Conservation (phyloP, 768 basidiomycete species). For the Rhodotorula kratochvilovae region DNA sequence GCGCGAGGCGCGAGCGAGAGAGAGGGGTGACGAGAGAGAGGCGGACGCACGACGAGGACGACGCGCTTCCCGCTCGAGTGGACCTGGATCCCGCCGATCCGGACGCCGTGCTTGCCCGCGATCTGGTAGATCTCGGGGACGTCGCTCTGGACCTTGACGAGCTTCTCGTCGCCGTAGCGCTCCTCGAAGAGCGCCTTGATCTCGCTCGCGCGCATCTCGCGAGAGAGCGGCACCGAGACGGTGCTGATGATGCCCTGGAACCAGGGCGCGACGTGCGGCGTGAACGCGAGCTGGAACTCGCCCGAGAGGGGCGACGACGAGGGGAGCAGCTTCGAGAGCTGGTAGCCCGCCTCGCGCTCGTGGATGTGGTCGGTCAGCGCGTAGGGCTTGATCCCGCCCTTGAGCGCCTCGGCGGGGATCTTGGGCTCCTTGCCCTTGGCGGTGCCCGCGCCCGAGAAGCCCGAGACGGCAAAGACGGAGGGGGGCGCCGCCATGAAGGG, state of each 20-base stretch:
- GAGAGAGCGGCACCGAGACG: slow-evolving; percentile 70
- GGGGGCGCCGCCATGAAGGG: slow-evolving; percentile 61
- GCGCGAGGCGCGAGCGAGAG: not conserved
- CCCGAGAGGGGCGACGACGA: slow-evolving; percentile 59
- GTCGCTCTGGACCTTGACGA: slow-evolving; percentile 64
- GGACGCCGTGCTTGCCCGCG: slow-evolving; percentile 79
- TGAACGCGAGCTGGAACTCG: slow-evolving; percentile 65
- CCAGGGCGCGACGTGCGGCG: slow-evolving; percentile 85
- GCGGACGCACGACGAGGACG: slow-evolving; percentile 76
- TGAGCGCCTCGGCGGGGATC: slow-evolving; percentile 68
- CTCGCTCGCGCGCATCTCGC: slow-evolving; percentile 65
- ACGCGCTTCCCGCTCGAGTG: slow-evolving; percentile 82
- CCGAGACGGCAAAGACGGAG: slow-evolving; percentile 86
- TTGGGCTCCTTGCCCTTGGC: slow-evolving; percentile 75
- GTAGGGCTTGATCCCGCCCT: slow-evolving; percentile 75
- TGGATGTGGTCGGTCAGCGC: slow-evolving; percentile 95
- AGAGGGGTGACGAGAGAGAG: not conserved
- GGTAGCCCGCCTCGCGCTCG: slow-evolving; percentile 86
- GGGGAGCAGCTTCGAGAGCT: slow-evolving; percentile 62
- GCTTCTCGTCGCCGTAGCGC: slow-evolving; percentile 68
- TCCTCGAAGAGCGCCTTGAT: slow-evolving; percentile 68
- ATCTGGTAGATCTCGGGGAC: slow-evolving; percentile 71
- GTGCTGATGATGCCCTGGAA: slow-evolving; percentile 94
- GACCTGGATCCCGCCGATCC: slow-evolving; percentile 87
- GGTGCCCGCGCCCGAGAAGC: slow-evolving; percentile 93